phyloP scores from a whole-genome alignment of 306 rosid species.

The Lathyrus aphaca region DNA sequence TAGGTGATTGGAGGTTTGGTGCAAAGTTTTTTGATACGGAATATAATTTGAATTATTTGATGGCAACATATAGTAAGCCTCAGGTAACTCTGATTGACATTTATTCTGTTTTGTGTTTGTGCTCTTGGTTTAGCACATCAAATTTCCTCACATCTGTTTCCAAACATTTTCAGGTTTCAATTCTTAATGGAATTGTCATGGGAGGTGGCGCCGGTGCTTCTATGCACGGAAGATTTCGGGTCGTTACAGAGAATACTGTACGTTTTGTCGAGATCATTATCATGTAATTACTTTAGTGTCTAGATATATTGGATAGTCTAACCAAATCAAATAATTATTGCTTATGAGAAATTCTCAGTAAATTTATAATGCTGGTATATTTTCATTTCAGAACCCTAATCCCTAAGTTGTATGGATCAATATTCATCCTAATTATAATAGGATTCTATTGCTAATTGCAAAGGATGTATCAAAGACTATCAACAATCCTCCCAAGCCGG shows the following conservation, averaged over 20 bases:
- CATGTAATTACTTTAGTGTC: neutral
- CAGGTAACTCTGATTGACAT: slow-evolving; percentile 59
- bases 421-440: neutral
- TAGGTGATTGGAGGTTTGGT: slow-evolving; percentile 80
- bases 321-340: neutral
- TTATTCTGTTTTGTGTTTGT: slow-evolving; percentile 26
- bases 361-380: slow-evolving; percentile 6
- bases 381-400: neutral
- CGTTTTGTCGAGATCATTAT: slow-evolving; percentile 8
- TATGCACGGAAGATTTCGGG: slow-evolving; percentile 84
- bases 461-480: neutral
- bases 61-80: slow-evolving; percentile 88
- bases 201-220: slow-evolving; percentile 99
- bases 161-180: slow-evolving; percentile 72
- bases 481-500: neutral
- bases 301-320: neutral
- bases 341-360: neutral
- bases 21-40: slow-evolving; percentile 62
- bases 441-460: slow-evolving; percentile 3
- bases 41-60: slow-evolving; percentile 69
- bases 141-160: slow-evolving; percentile 32
- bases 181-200: slow-evolving; percentile 91
- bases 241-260: slow-evolving; percentile 92
- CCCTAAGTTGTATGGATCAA: neutral
- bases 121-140: slow-evolving; percentile 8